Evolutionary conservation across 495 filamentous ascomycete genomes (phyloP).

Genomic region (Wilcoxina mikolae): DNA sequence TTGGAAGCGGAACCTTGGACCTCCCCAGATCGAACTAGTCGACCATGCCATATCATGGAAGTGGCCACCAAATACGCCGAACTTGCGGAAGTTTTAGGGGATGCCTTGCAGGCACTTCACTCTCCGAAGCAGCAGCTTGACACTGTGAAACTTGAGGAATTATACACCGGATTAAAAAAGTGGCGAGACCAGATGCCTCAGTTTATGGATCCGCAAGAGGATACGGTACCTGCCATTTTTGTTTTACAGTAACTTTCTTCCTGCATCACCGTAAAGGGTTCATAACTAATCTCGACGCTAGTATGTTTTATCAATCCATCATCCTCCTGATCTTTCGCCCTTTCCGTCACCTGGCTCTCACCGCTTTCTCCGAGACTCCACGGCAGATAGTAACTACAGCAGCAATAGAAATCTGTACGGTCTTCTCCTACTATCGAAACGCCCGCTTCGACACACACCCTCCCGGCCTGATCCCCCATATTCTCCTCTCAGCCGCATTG

Average conservation of each 20-base stretch:
- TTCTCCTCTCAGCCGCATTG: slow-evolving; percentile 14
- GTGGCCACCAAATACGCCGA: slow-evolving; percentile 38
- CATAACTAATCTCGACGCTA: slow-evolving; percentile 16
- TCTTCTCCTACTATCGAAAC: slow-evolving; percentile 11
- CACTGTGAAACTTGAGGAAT: slow-evolving; percentile 39
- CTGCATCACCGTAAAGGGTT: neutral
- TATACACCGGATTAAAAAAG: slow-evolving; percentile 44
- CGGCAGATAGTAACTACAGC: slow-evolving; percentile 46
- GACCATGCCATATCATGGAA: slow-evolving; percentile 15
- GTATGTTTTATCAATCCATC: slow-evolving; percentile 52
- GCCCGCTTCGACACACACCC: slow-evolving; percentile 12
- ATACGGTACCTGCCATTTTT: slow-evolving; percentile 45
- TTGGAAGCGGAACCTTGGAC: slow-evolving; percentile 21
- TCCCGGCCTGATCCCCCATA: slow-evolving; percentile 17
- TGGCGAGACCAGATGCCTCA: slow-evolving; percentile 50
- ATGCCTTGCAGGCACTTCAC: slow-evolving; percentile 48
- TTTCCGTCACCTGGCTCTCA: slow-evolving; percentile 45
- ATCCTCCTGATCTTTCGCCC: slow-evolving; percentile 51
- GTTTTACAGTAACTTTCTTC: slow-evolving; percentile 43
- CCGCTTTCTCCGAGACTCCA: slow-evolving; percentile 43
- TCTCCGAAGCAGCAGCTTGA: slow-evolving; percentile 46
- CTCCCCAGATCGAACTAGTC: slow-evolving; percentile 8
- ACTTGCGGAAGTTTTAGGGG: slow-evolving; percentile 52
- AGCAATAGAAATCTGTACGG: slow-evolving; percentile 40
- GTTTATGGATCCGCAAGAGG: slow-evolving; percentile 41